Conservation (phyloP, 495 filamentous ascomycete species). For the Immersiella caudata region DNA sequence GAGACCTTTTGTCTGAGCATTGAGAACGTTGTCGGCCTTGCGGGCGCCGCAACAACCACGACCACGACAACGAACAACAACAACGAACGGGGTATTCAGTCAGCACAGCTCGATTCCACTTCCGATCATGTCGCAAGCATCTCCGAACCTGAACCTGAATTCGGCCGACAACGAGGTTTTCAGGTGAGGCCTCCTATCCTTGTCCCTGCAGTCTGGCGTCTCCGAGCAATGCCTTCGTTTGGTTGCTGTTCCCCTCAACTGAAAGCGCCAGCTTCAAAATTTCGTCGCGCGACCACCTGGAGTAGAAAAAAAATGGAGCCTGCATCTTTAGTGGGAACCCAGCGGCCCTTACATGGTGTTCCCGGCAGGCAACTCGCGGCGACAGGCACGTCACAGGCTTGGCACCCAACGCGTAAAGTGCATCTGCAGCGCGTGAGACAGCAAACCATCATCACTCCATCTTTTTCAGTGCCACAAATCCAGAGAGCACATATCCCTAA, state of each 20-base stretch:
- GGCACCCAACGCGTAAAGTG: not conserved
- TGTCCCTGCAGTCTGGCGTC: no score
- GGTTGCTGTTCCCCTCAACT: not conserved
- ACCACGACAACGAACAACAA: not conserved
- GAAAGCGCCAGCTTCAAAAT: no score
- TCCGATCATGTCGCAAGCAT: not conserved
- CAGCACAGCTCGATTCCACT: not conserved
- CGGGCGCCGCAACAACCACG: not conserved
- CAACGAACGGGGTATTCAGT: not conserved
- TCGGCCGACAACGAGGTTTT: conserved; percentile 20
- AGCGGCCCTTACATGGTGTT: not conserved
- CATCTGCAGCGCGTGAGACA: no score
- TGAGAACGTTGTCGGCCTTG: not conserved
- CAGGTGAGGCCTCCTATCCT: conserved; percentile 23
- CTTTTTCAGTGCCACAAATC: no score
- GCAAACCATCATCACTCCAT: no score
- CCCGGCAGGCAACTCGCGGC: conserved; percentile 28
- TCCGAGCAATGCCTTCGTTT: no score
- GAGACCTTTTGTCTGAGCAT: conserved; percentile 49
- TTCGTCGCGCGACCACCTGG: no score
- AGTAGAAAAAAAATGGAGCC: no score
- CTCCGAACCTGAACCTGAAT: not conserved
- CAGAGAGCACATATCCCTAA: no score
- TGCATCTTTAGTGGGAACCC: no score
- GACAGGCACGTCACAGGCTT: not conserved